Evolutionary conservation across 2,329 filamentous ascomycete species (phyloP).

Genomic region (Pseudonectria buxi): DNA sequence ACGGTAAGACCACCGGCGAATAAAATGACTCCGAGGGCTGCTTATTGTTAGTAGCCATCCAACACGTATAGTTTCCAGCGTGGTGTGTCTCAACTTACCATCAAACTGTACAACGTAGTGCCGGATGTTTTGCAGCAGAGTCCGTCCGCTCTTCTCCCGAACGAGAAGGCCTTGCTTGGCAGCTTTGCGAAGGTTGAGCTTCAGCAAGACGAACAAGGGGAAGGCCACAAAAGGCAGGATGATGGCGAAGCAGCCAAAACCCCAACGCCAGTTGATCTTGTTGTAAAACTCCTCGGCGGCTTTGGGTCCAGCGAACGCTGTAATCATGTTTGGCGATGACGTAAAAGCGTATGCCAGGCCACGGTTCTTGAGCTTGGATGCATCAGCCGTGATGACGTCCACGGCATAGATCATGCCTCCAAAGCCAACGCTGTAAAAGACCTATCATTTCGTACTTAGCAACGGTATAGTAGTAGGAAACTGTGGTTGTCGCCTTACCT

Average conservation of each 20-base stretch:
- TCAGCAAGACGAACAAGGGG: constrained; percentile 47
- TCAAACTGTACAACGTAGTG: constrained; percentile 52
- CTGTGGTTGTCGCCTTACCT: too few relatives aligned
- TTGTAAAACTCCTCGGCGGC: constrained; percentile 17
- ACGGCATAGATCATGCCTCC: constrained; percentile 56
- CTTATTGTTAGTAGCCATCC: background rate
- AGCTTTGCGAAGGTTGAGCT: constrained; percentile 48
- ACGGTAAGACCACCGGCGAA: constrained; percentile 48
- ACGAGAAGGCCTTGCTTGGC: constrained; percentile 37
- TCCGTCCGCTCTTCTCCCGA: constrained; percentile 35
- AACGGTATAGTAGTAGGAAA: too few relatives aligned
- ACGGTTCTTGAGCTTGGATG: constrained; percentile 37
- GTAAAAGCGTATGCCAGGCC: constrained; percentile 34
- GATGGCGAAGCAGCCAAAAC: constrained; percentile 52
- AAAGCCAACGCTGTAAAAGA: constrained; percentile 57
- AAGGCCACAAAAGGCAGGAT: constrained; percentile 44
- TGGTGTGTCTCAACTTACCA: constrained; percentile 18
- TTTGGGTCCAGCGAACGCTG: constrained; percentile 31
- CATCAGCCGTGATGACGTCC: constrained; percentile 60
- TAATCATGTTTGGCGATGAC: constrained; percentile 40
- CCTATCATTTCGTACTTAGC: constrained; percentile 24
- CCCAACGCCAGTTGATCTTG: constrained; percentile 25
- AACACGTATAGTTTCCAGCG: too few relatives aligned
- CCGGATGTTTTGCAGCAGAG: constrained; percentile 36
- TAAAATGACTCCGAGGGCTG: constrained; percentile 46